Evolutionary conservation across 2,329 filamentous ascomycete species (phyloP).

Genomic region (Fusarium sp.): DNA sequence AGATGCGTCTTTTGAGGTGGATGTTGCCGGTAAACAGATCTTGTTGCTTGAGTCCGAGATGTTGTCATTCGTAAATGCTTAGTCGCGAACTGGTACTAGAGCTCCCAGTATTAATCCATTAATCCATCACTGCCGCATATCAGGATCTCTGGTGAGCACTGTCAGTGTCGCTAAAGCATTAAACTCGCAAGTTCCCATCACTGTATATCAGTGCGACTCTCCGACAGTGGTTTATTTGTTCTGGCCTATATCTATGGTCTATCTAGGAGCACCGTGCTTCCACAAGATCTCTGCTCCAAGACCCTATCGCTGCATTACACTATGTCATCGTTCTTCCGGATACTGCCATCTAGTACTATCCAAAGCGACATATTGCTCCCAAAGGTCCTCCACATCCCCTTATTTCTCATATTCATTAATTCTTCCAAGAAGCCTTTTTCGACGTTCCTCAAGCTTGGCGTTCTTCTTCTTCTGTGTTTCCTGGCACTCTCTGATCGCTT

Average conservation of each 20-base stretch:
- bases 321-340: background rate
- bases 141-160: background rate
- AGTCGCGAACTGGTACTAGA: accelerated
- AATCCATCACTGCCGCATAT: background rate
- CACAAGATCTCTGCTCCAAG: background rate
- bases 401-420: accelerated
- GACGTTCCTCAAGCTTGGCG: no score
- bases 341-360: background rate
- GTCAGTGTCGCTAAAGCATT: background rate
- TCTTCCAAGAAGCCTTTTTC: background rate
- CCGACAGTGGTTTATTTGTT: background rate
- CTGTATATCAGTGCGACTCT: background rate
- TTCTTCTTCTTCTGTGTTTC: background rate
- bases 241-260: background rate
- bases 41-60: background rate
- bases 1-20: accelerated
- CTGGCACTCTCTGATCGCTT: background rate
- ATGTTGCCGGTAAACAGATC: accelerated
- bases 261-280: background rate
- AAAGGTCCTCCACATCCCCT: background rate
- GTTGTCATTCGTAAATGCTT: background rate
- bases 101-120: background rate
- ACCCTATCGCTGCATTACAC: background rate
- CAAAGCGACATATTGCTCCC: accelerated
- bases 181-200: background rate